phyloP scores from a whole-genome alignment of 2,329 filamentous ascomycete genomes.

The Colletotrichum sp. region DNA sequence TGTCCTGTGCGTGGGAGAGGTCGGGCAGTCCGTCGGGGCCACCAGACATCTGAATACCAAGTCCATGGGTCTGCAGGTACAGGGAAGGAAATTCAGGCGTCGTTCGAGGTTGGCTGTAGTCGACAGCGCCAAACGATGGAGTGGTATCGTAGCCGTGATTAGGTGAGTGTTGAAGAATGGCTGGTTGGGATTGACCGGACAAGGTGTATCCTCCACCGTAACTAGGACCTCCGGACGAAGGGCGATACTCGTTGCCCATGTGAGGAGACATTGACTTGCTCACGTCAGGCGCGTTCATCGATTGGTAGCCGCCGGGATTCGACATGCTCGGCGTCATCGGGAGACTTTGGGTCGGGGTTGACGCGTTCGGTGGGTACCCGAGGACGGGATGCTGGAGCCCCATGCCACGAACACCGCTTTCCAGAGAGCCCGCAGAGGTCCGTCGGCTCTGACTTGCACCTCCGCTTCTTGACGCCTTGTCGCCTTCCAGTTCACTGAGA shows the following conservation, averaged over 20 bases:
- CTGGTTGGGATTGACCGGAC: constrained; percentile 7
- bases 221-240: constrained; percentile 9
- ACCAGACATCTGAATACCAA: constrained; percentile 9
- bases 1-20: constrained; percentile 34
- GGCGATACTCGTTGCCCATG: constrained; percentile 19
- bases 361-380: constrained; percentile 10
- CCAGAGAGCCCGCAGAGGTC: constrained; percentile 20
- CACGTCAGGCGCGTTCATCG: constrained; percentile 3
- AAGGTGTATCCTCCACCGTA: constrained; percentile 18
- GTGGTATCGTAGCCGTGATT: constrained; percentile 1
- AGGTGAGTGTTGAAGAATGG: constrained; percentile 6
- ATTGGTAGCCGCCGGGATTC: neutral
- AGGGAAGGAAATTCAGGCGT: constrained; percentile 14
- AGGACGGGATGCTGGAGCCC: constrained; percentile 10
- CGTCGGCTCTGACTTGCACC: constrained; percentile 13
- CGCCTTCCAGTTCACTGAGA: constrained; percentile 21
- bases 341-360: constrained; percentile 3
- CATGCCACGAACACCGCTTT: constrained; percentile 1
- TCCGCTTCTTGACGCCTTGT: constrained; percentile 11
- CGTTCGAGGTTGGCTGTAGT: constrained; percentile 22
- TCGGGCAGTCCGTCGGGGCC: constrained; percentile 13
- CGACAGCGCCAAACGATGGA: constrained; percentile 4
- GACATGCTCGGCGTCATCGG: constrained; percentile 20
- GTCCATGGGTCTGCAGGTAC: constrained; percentile 16
- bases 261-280: constrained; percentile 21